Conservation (phyloP, 805 yeast genomes). For the Wickerhamiella qilinensis region DNA sequence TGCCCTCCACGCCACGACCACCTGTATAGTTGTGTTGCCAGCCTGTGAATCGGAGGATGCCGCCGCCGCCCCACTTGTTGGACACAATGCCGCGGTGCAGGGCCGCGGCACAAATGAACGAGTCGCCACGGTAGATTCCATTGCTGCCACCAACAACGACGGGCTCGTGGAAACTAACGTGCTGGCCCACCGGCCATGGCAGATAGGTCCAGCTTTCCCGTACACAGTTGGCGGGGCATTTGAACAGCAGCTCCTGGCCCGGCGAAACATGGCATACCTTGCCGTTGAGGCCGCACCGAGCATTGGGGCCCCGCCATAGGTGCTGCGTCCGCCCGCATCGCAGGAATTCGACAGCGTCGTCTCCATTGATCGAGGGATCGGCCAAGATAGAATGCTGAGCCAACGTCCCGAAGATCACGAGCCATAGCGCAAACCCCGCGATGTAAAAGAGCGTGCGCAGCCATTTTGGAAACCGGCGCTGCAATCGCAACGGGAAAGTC, state of each 20-base stretch:
- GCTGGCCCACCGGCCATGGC: conserved; percentile 55
- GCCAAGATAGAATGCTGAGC: conserved; percentile 14
- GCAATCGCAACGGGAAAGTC: conserved; percentile 6
- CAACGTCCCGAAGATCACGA: conserved; percentile 7
- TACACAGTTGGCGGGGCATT: conserved; percentile 84
- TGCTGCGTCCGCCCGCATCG: conserved; percentile 11
- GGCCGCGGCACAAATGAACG: conserved; percentile 81
- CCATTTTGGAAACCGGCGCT: conserved; percentile 7
- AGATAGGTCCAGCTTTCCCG: conserved; percentile 62
- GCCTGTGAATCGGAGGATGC: conserved; percentile 41
- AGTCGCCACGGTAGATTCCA: conserved; percentile 57
- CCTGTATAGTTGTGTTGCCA: conserved; percentile 33
- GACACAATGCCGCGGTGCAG: conserved; percentile 71
- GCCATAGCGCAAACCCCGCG: conserved; percentile 12
- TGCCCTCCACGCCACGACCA: conserved; percentile 34
- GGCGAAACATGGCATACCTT: conserved; percentile 34
- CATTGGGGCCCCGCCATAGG: conserved; percentile 64
- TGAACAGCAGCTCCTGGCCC: conserved; percentile 33
- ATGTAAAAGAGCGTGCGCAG: conserved; percentile 2
- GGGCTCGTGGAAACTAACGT: conserved; percentile 50
- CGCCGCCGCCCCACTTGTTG: conserved; percentile 66
- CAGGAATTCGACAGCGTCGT: conserved; percentile 4
- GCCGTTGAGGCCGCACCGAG: conserved; percentile 60
- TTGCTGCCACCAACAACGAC: conserved; percentile 67
- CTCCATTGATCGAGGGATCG: conserved; percentile 11